Evolutionary conservation across 495 filamentous ascomycete species (phyloP), one percentile per base, ranked within the genome.

Genomic region (Penicillium silybi): DNA sequence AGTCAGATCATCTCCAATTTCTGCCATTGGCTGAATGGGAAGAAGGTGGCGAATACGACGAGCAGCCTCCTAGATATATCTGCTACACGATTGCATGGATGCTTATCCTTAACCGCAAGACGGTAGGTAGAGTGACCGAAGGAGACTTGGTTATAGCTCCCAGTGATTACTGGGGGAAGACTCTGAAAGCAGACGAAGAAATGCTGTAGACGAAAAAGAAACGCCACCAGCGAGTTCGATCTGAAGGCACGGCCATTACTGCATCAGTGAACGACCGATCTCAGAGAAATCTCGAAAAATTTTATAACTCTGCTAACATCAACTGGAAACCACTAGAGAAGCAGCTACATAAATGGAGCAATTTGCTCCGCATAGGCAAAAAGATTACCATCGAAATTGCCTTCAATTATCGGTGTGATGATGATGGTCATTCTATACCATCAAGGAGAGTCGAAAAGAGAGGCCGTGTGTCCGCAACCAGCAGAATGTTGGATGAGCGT

Each of bases 381-480:
- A 56, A 46, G 48, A 37, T 52, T 38, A 52, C 41, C 0, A 38
- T 54, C 18, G 46, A 26, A 1, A 52, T 52, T 51, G 43, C 42
- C 29, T 59, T 54, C 15, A 54, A 42, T 50, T 58, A 51, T 46
- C 44, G 52, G 38, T n/a, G 27, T 6, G 48, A 48, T 26, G 56
- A 58, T 49, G 45, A 50, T 39, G 41, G 13, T 40, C 32, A 52
- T 40, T 45, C 50, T 20, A 17, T 19, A 38, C 9, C 50, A 22
- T 44, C 25, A 44, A 44, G 20, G 22, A 44, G 41, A n/a, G 22
- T 19, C 27, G 42, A 48, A 10, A 58, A 58, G 32, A 50, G 50
- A 58, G 50, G 50, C 23, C 46, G 50, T 50, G 42, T 58, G 26
- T 53, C 50, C 22, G 45, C 55, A 46, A 58, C 34, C 3, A 58